A percentile compares a stretch with the other conserved stretches of the same genome.
Evolutionary conservation across 768 basidiomycete species (phyloP).

Genomic region (Rhodocollybia butyracea): DNA sequence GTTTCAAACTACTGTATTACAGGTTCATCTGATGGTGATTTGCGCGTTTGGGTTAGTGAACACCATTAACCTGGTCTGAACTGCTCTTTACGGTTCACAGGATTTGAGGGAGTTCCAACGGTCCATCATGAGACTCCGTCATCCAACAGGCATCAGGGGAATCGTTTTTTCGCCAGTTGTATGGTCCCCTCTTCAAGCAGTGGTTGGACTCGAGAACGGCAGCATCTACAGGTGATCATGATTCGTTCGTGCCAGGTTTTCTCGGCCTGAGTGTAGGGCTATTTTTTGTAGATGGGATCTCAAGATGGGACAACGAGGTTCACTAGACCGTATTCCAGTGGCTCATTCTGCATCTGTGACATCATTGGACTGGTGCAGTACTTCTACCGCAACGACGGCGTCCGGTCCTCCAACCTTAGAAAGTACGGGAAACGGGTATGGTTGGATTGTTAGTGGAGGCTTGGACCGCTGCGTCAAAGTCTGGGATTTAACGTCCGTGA

Average conservation of each 20-base stretch:
- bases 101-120: slow-evolving; percentile 71
- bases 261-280: not conserved
- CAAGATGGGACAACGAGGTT: slow-evolving; percentile 71
- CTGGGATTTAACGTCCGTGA: slow-evolving; percentile 10
- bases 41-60: slow-evolving; percentile 74
- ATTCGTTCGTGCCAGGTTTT: not conserved
- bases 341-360: slow-evolving; percentile 75
- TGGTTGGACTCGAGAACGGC: slow-evolving; percentile 68
- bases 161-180: slow-evolving; percentile 68
- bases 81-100: too few species aligned
- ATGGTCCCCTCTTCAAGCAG: slow-evolving; percentile 64
- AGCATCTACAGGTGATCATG: slow-evolving; percentile 56
- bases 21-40: slow-evolving; percentile 75
- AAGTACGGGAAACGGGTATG: slow-evolving; percentile 34
- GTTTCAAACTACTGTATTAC: slow-evolving; percentile 73
- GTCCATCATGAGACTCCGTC: slow-evolving; percentile 68
- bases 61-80: not conserved
- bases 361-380: slow-evolving; percentile 66
- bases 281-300: slow-evolving; percentile 63
- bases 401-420: slow-evolving; percentile 17
- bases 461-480: slow-evolving; percentile 80
- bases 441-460: slow-evolving; percentile 80
- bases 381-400: slow-evolving; percentile 21
- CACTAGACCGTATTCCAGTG: slow-evolving; percentile 66
- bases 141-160: slow-evolving; percentile 65